phyloP scores from a whole-genome alignment of 495 filamentous ascomycete genomes.

The Chaetomium cochliodes region DNA sequence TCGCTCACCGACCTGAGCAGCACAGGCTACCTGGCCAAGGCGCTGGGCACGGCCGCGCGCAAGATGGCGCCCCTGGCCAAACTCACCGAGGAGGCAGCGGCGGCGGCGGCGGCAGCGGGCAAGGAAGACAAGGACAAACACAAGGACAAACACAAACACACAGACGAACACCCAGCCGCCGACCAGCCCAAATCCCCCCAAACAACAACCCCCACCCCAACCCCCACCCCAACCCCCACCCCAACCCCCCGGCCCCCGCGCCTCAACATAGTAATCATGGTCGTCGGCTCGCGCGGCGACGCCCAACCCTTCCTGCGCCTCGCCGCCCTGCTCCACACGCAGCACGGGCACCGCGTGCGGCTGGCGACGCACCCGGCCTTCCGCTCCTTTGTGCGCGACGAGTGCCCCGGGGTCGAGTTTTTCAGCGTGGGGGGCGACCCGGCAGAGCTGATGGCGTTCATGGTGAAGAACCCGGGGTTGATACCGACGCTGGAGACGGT shows the following conservation, averaged over 20 bases:
- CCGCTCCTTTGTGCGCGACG: conserved; percentile 63
- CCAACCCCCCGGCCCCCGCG: conserved; percentile 11
- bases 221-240: background rate
- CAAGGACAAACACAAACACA: background rate
- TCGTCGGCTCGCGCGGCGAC: conserved; percentile 76
- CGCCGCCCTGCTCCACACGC: conserved; percentile 60
- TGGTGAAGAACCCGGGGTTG: conserved; percentile 82
- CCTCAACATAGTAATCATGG: conserved; percentile 76
- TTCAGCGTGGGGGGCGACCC: conserved; percentile 80
- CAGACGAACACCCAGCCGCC: background rate
- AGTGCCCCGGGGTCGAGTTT: conserved; percentile 65
- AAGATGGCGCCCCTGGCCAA: conserved; percentile 34
- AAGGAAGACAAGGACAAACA: background rate
- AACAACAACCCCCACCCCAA: background rate
- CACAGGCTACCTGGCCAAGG: conserved; percentile 65
- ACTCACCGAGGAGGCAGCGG: conserved; percentile 14
- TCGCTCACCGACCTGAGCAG: conserved; percentile 66
- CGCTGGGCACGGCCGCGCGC: conserved; percentile 58
- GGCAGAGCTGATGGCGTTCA: conserved; percentile 77
- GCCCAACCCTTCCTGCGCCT: conserved; percentile 73
- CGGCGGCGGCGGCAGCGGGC: background rate
- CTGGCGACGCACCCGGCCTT: conserved; percentile 76
- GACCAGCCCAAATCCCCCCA: conserved; percentile 6
- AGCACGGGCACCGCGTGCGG: conserved; percentile 70
- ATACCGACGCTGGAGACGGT: conserved; percentile 69